phyloP scores from a whole-genome alignment of 345 rosid genomes.

The Moringa oleifera region DNA sequence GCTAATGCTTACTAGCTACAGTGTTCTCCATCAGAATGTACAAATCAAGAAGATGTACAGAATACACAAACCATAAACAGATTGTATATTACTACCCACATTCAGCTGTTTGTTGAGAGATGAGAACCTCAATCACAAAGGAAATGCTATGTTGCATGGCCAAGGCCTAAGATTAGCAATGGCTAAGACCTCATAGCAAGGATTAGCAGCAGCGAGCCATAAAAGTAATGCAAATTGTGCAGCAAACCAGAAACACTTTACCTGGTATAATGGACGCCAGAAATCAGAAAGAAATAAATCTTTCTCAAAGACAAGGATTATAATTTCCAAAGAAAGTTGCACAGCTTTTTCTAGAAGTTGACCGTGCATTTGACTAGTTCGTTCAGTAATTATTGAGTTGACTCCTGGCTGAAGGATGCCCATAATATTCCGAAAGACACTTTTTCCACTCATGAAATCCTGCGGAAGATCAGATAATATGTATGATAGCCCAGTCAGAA shows the following conservation, averaged over 20 bases:
- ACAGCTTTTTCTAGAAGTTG: slow-evolving; percentile 85
- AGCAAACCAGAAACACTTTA: slow-evolving; percentile 16
- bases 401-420: slow-evolving; percentile 81
- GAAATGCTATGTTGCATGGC: too few relatives aligned
- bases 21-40: too few relatives aligned
- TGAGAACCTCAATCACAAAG: too few relatives aligned
- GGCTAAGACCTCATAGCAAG: not conserved
- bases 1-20: too few relatives aligned
- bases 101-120: too few relatives aligned
- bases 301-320: slow-evolving; percentile 75
- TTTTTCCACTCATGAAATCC: slow-evolving; percentile 99
- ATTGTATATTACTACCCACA: too few relatives aligned
- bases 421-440: slow-evolving; percentile 81
- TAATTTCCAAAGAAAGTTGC: slow-evolving; percentile 76
- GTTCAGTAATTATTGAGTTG: slow-evolving; percentile 61
- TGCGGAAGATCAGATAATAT: slow-evolving; percentile 26
- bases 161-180: not conserved
- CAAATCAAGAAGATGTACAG: too few relatives aligned
- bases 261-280: slow-evolving; percentile 97
- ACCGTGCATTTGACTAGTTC: slow-evolving; percentile 73
- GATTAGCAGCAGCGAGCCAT: not conserved
- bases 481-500: slow-evolving; percentile 6
- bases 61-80: too few relatives aligned
- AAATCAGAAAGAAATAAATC: slow-evolving; percentile 74
- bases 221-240: slow-evolving; percentile 1